Conservation (phyloP, 2,329 filamentous ascomycete species). For the Neopestalotiopsis sp. region DNA sequence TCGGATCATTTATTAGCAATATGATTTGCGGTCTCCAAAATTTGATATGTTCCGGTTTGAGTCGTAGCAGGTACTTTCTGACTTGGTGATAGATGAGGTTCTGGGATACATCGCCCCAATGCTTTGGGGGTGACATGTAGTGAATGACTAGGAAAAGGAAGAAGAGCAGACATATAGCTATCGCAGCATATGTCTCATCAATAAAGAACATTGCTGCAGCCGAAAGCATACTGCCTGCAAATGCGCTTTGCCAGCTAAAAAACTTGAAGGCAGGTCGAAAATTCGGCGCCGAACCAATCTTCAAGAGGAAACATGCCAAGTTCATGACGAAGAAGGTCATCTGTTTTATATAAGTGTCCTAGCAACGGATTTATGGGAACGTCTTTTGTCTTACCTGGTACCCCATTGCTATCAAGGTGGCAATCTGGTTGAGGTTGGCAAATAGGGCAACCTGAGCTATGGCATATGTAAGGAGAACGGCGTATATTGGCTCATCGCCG, state of each 20-base stretch:
- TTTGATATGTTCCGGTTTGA: conserved; percentile 88
- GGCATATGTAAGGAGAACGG: conserved; percentile 76
- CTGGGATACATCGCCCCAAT: conserved; percentile 90
- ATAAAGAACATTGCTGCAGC: conserved; percentile 90
- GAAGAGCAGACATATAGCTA: conserved; percentile 75
- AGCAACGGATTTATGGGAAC: background rate
- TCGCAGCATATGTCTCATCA: conserved; percentile 78
- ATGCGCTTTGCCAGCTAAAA: conserved; percentile 85
- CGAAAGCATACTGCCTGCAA: conserved; percentile 75
- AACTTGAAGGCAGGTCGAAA: conserved; percentile 89
- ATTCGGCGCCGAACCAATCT: conserved; percentile 86
- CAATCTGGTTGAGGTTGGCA: conserved; percentile 85
- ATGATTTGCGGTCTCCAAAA: conserved; percentile 92
- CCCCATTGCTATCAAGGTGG: conserved; percentile 88
- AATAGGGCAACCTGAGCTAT: conserved; percentile 82
- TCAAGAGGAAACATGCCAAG: conserved; percentile 83
- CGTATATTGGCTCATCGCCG: conserved; percentile 76
- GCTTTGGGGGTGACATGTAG: conserved; percentile 83
- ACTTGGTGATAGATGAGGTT: conserved; percentile 88
- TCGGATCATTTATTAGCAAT: conserved; percentile 80
- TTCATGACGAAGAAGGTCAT: conserved; percentile 94
- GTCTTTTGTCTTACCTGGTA: conserved; percentile 63
- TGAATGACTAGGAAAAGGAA: conserved; percentile 85
- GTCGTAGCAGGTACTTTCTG: conserved; percentile 82
- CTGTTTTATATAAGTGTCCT: conserved; percentile 38